Conservation (phyloP, 805 yeast species). For the Pichia paraexigua region DNA sequence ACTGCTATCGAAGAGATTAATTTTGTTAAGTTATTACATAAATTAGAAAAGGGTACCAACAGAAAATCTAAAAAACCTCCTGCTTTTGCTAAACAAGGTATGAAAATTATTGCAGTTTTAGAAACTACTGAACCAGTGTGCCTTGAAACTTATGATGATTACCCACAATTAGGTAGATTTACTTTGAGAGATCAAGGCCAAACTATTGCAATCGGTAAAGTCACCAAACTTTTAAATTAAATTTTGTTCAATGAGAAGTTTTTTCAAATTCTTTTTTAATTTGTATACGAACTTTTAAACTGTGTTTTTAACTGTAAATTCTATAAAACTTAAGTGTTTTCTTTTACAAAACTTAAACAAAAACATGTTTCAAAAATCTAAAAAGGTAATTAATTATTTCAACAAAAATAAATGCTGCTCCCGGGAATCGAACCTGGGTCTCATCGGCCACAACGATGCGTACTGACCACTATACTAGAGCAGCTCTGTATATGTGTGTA, state of each 20-base stretch:
- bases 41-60: slow-evolving; percentile 93
- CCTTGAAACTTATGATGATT: slow-evolving; percentile 84
- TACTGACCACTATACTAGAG: slow-evolving; percentile 23
- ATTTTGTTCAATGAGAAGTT: not conserved
- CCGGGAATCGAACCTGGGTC: slow-evolving; percentile 24
- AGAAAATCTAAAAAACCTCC: slow-evolving; percentile 95
- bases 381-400: too few relatives aligned
- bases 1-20: slow-evolving; percentile 96
- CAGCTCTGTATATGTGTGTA: too few relatives aligned
- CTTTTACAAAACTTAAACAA: not conserved
- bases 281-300: not conserved
- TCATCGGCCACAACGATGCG: slow-evolving; percentile 21
- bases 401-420: slow-evolving; percentile 13
- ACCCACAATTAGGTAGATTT: slow-evolving; percentile 96
- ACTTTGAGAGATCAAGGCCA: slow-evolving; percentile 98
- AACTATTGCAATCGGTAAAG: slow-evolving; percentile 97
- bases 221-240: slow-evolving; percentile 69
- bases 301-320: not conserved
- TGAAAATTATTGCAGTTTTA: slow-evolving; percentile 91
- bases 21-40: slow-evolving; percentile 75
- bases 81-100: slow-evolving; percentile 97
- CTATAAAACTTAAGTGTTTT: too few relatives aligned
- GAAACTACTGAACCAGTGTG: slow-evolving; percentile 86
- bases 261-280: not conserved
- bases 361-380: not conserved